phyloP scores from a whole-genome alignment of 106 monocot species.

The Dioscorea dumetorum region DNA sequence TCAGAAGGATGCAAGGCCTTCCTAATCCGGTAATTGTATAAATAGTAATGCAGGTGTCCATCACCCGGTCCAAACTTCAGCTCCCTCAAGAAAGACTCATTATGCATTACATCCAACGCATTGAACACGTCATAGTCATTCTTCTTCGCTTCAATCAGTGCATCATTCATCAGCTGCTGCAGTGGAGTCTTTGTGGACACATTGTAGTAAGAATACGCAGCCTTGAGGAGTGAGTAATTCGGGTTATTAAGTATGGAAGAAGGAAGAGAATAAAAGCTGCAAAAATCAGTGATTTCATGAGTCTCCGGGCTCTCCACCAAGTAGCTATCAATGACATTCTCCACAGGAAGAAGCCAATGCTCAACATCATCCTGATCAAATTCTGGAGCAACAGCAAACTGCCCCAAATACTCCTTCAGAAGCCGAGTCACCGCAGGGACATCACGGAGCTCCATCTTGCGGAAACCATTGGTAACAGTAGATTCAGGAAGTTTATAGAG shows the following conservation, averaged over 20 bases:
- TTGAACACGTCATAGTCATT: slow-evolving; percentile 85
- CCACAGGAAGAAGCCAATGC: slow-evolving; percentile 69
- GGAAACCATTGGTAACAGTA: slow-evolving; percentile 53
- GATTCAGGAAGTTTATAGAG: slow-evolving; percentile 60
- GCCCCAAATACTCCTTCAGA: slow-evolving; percentile 41
- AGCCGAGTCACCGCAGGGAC: slow-evolving; percentile 65
- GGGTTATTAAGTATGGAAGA: slow-evolving; percentile 58
- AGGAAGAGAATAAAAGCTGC: slow-evolving; percentile 75
- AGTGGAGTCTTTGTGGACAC: slow-evolving; percentile 59
- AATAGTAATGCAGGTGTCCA: slow-evolving; percentile 84
- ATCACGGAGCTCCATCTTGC: slow-evolving; percentile 75
- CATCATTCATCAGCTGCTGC: slow-evolving; percentile 76
- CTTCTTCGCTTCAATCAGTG: slow-evolving; percentile 65
- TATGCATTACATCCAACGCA: slow-evolving; percentile 76
- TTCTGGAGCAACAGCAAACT: slow-evolving; percentile 54
- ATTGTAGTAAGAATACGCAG: slow-evolving; percentile 77
- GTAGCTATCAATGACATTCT: slow-evolving; percentile 68
- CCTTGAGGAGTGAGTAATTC: slow-evolving; percentile 60
- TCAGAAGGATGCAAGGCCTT: slow-evolving; percentile 40
- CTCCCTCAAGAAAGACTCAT: slow-evolving; percentile 72
- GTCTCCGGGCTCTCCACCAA: slow-evolving; percentile 67
- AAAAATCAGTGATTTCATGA: slow-evolving; percentile 72
- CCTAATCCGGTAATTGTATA: slow-evolving; percentile 56
- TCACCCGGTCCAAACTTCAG: slow-evolving; percentile 77
- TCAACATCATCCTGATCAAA: slow-evolving; percentile 71